Evolutionary conservation across 306 rosid species (phyloP), one percentile per base, ranked within the genome.

Genomic region (Cucumis hystrix): DNA sequence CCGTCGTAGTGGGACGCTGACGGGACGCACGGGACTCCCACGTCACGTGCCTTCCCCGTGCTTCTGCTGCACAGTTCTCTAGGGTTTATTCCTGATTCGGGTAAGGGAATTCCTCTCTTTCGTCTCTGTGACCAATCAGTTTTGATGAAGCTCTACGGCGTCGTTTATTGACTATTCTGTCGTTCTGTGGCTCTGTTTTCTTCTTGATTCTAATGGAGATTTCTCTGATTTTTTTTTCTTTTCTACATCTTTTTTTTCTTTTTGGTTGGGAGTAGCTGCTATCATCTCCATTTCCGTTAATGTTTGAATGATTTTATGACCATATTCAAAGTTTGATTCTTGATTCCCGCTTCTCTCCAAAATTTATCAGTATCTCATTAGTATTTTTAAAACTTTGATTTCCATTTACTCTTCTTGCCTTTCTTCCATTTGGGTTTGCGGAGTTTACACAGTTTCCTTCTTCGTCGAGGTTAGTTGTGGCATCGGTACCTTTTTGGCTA

Each of bases 1-100:
- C 20, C 61, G 60, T 72, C 5, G 59, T 51, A 49, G 60, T 49
- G 59, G 59, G 57, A 52, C 16, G 54, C 54, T 47, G 33, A 70
- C 76, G 60, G 60, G 60, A 72, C 60, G 76, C 59, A 72, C 76
- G 60, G 76, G 60, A 72, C 76, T 72, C 76, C 75, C 3, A 47
- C 33, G 60, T 72, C 61, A 72, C 76, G 76, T 72, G 76, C 76
- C 76, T 28, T 72, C 76, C 76, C 60, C 45, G 45, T 72, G 76
- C 41, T 28, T 67, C 74, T 49, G 61, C 41, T 51, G 75, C 75
- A 45, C 57, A 43, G 15, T 72, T 70, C 14, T 21, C 75, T 70
- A 70, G 75, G 75, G 40, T 70, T 70, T 70, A 70, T 70, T 47
- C 58, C 40, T 14, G 58, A 70, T 70, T 70, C 75, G 58, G 75